Conservation (phyloP, 139 green algal genomes). For the Marvania coccoides region DNA sequence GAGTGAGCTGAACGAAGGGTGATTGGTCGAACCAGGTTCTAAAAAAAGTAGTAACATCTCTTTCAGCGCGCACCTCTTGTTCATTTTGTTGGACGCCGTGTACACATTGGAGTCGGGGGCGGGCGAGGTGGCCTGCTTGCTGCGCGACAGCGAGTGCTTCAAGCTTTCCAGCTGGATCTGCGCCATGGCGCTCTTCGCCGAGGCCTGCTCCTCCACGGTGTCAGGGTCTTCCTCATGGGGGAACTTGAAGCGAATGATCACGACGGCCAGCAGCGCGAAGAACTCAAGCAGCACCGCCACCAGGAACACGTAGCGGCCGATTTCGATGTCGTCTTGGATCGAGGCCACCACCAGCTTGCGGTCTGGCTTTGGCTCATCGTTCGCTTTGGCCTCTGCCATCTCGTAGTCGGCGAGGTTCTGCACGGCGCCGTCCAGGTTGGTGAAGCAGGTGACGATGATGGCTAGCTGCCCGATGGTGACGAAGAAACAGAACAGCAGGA, state of each 20-base stretch:
- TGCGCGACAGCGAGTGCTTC: constrained; percentile 3
- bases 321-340: not conserved
- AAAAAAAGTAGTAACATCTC: not conserved
- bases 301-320: constrained; percentile 16
- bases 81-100: constrained; percentile 20
- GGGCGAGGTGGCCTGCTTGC: not conserved
- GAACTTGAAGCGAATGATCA: constrained; percentile 3
- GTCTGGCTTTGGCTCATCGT: not conserved
- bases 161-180: constrained; percentile 22
- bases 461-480: constrained; percentile 26
- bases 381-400: not conserved
- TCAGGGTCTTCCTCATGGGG: constrained; percentile 8
- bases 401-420: constrained; percentile 6
- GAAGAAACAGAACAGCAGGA: constrained; percentile 16
- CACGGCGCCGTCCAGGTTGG: constrained; percentile 12
- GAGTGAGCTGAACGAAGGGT: not conserved
- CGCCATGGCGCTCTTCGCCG: not conserved
- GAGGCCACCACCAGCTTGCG: not conserved
- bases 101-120: not conserved
- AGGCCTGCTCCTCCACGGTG: constrained; percentile 8
- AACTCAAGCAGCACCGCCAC: constrained; percentile 13
- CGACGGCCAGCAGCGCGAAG: constrained; percentile 10
- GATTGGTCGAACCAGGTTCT: not conserved
- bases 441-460: constrained; percentile 24
- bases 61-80: constrained; percentile 1